Evolutionary conservation across 441 rosid genomes (phyloP).

Genomic region (Populus hybrid): DNA sequence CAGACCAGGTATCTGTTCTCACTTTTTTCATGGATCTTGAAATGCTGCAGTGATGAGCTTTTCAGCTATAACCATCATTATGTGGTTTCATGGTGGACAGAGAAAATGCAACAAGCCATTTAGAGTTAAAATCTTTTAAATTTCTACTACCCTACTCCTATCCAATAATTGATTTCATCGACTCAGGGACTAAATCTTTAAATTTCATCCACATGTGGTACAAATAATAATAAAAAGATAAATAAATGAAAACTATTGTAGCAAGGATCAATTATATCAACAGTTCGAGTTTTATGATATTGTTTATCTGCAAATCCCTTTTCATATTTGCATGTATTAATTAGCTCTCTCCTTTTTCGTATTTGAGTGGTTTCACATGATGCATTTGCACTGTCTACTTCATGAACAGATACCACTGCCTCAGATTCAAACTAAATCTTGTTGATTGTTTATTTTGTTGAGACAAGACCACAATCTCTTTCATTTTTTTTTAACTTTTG

Average conservation of each 20-base stretch:
- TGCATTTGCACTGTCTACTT: background rate
- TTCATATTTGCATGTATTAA: background rate
- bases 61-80: background rate
- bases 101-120: background rate
- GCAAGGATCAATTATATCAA: background rate
- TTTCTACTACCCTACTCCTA: background rate
- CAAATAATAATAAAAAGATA: background rate
- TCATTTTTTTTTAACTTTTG: background rate
- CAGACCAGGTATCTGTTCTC: slow-evolving; percentile 47
- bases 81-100: background rate
- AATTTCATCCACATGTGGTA: background rate
- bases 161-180: background rate
- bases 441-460: slow-evolving; percentile 4
- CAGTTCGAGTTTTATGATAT: background rate
- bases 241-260: background rate
- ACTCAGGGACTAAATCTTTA: background rate
- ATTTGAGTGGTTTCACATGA: background rate
- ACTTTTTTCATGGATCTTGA: background rate
- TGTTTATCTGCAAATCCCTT: background rate
- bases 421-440: background rate
- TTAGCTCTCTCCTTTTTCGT: background rate
- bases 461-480: background rate
- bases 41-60: background rate
- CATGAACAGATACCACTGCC: background rate
- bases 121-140: background rate